A percentile compares a stretch with the other conserved stretches of the same genome.
Evolutionary conservation across 202 grass and related monocot species (phyloP).

Genomic region (Brachypodium distachyon): DNA sequence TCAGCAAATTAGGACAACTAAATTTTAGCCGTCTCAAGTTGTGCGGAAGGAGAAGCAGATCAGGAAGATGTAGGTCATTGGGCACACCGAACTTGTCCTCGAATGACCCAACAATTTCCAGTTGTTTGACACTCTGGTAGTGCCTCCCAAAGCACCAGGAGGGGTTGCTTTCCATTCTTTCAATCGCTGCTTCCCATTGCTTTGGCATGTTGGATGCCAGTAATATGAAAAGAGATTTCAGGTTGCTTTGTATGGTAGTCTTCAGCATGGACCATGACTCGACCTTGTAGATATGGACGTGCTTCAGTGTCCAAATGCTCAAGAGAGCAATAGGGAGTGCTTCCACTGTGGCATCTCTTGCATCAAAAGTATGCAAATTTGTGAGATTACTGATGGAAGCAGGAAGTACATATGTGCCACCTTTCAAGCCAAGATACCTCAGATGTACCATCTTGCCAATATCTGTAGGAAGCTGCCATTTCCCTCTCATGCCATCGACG

Average conservation of each 20-base stretch:
- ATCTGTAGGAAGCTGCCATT: background rate
- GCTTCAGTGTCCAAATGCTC: background rate
- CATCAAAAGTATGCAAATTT: conserved; percentile 15
- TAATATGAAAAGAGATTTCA: background rate
- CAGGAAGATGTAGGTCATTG: background rate
- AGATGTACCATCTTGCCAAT: background rate
- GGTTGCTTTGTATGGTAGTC: background rate
- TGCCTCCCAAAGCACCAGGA: background rate
- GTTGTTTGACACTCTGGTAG: background rate
- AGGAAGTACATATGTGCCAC: background rate
- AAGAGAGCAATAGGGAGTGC: background rate
- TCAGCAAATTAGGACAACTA: conserved; percentile 7
- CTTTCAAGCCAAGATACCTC: conserved; percentile 11
- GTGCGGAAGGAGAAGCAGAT: background rate
- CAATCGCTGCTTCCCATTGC: background rate
- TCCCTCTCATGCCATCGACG: background rate
- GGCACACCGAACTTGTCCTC: background rate
- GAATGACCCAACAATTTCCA: background rate
- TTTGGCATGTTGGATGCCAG: background rate
- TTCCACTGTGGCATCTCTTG: background rate
- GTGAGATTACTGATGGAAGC: background rate
- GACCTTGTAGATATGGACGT: background rate
- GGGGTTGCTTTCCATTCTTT: background rate
- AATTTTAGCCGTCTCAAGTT: background rate
- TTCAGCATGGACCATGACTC: background rate